Evolutionary conservation across 1,139 yeast genomes (phyloP), one percentile per base, ranked within the genome.

Genomic region (Suhomyces atakaporum): DNA sequence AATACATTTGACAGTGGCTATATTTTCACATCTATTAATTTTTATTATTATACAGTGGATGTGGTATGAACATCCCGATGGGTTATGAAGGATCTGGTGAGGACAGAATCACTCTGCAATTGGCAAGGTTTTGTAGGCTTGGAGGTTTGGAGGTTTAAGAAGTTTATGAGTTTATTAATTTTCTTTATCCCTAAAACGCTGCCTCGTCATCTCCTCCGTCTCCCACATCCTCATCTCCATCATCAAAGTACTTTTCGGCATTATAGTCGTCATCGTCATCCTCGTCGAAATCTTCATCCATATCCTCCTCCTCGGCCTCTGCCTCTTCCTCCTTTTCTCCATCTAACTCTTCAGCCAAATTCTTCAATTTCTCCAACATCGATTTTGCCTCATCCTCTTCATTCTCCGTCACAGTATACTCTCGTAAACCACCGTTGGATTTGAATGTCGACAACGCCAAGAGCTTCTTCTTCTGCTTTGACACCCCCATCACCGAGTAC

Each of bases 141-240:
- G n/a, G n/a, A n/a, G n/a, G n/a, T n/a, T n/a, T n/a, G n/a, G n/a
- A n/a, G n/a, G n/a, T n/a, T n/a, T n/a, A n/a, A n/a, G n/a, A n/a
- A n/a, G n/a, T n/a, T n/a, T n/a, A n/a, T n/a, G n/a, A n/a, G n/a
- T n/a, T n/a, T n/a, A n/a, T n/a, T n/a, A n/a, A n/a, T 3, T 26
- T n/a, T 12, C 3, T 5, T 14, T 27, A 11, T 7, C n/a, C 8
- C 30, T 42, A 49, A 25, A 49, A 49, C n/a, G 50, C 51, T 4
- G 53, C 53, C 29, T 49, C 53, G 28, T 86, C 95, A 31, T 88
- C 95, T 44, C 83, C 88, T 42, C 81, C 89, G 51, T 81, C 88
- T 40, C 77, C 86, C 24, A 74, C 81, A 43, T 83, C 92, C 38
- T 84, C 92, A 42, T 84, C 94, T 31, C 84, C 86, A 46, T 80